Evolutionary conservation across 106 monocot genomes (phyloP), one percentile per base, ranked within the genome.

Genomic region (Dendrobium nobile): DNA sequence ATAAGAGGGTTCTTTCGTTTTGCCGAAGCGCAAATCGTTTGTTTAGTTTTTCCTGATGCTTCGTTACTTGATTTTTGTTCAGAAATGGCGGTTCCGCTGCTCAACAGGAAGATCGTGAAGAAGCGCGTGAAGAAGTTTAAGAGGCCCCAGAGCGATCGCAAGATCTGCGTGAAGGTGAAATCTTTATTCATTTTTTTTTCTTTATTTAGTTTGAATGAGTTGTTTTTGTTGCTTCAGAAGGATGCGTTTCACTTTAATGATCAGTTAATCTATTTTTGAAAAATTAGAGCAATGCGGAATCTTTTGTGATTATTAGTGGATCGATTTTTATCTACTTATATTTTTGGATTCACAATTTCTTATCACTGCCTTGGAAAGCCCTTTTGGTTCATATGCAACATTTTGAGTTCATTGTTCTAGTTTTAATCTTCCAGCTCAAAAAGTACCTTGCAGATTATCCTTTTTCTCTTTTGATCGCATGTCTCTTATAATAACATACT

Each of bases 111-210:
- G 82, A 89, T 89, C 70, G 81, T 86, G 6, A 89, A 89, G 86
- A 89, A 89, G 82, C 67, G 86, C 5, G 76, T 84, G 27, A 89
- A 89, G 84, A 82, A 86, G 79, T 89, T 89, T 72, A 86, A 89
- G 89, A 86, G 89, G 89, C 73, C 89, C 18, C 89, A 89, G 77
- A 89, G 89, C 77, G 89, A 89, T 55, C 89, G 89, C 58, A 80
- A 77, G 78, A 83, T 83, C 51, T 86, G 86, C 47, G 86, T 89
- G 68, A 85, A 85, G 88, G 88, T 88, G 73, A 68, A 47, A 47
- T 47, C 10, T 9, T 47, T 47, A 47, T 47, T 61, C 9, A 18
- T 19, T 2, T 4, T 61, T 4, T 61, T 77, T 33, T 33, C 6
- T 42, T 6, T 42, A 15, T 51, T 51, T 51, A 2, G 51, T 15